These are phyloP conservation scores for Globisporangium parvum DNA, from an alignment of 352 stramenopile genomes.

Conservation along the genomic window DNA sequence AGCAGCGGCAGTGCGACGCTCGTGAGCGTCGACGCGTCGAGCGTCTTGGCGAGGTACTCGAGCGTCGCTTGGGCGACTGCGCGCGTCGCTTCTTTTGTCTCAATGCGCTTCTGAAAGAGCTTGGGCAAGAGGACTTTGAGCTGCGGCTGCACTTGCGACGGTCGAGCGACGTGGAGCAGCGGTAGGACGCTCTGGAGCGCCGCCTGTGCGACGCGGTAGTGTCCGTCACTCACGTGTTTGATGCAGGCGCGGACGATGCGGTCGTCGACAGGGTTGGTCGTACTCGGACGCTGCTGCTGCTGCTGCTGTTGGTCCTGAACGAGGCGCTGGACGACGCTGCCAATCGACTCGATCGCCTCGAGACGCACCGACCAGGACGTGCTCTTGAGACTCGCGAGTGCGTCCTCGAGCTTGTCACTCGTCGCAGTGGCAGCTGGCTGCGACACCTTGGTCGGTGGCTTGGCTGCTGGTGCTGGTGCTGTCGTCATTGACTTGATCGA, in stretches of 20 bases:
- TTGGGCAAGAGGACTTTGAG: slow-evolving; percentile 55
- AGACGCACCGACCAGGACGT: slow-evolving; percentile 62
- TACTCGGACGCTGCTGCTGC: not conserved
- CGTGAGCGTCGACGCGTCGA: slow-evolving; percentile 44
- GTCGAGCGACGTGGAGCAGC: slow-evolving; percentile 33
- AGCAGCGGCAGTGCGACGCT: slow-evolving; percentile 50
- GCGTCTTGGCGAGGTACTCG: slow-evolving; percentile 39
- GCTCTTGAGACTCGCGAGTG: slow-evolving; percentile 39
- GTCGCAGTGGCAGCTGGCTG: slow-evolving; percentile 10
- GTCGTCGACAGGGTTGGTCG: slow-evolving; percentile 35
- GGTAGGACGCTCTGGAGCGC: slow-evolving; percentile 55
- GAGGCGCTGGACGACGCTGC: slow-evolving; percentile 17
- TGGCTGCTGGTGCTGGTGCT: slow-evolving; percentile 13
- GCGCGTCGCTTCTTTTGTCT: slow-evolving; percentile 64
- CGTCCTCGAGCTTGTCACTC: slow-evolving; percentile 39
- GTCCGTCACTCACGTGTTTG: slow-evolving; percentile 57
- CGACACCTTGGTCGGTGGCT: slow-evolving; percentile 11
- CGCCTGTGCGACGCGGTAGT: slow-evolving; percentile 70
- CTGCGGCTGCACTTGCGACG: slow-evolving; percentile 36
- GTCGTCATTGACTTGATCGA: not conserved
- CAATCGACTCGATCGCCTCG: slow-evolving; percentile 50
- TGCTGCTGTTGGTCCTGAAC: slow-evolving; percentile 10
- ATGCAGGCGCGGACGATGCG: slow-evolving; percentile 46
- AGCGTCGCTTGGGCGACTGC: slow-evolving; percentile 51
- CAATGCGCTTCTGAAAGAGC: slow-evolving; percentile 72